These are phyloP conservation scores for Sphaerulina vaccinii DNA, from an alignment of 2,329 filamentous ascomycete species.

Conservation along the genomic window DNA sequence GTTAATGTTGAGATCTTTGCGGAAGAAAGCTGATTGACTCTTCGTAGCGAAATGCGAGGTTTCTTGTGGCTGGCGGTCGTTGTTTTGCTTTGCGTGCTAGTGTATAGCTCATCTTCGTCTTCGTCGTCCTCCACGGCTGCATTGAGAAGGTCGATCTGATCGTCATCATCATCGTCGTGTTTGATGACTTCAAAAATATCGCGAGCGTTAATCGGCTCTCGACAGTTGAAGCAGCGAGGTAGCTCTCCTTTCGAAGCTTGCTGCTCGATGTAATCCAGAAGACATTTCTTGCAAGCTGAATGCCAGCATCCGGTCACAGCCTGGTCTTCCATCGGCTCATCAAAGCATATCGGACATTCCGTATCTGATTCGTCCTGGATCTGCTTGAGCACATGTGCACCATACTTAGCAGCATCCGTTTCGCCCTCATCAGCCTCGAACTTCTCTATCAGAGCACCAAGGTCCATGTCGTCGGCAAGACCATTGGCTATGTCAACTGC, in stretches of 20 bases:
- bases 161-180: conserved; percentile 58
- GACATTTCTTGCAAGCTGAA: conserved; percentile 88
- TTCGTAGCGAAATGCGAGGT: conserved; percentile 57
- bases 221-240: conserved; percentile 87
- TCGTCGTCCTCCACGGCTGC: conserved; percentile 20
- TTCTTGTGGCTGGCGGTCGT: conserved; percentile 11
- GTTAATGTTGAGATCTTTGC: conserved; percentile 85
- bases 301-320: conserved; percentile 97
- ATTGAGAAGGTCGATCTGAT: conserved; percentile 21
- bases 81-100: conserved; percentile 36
- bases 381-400: conserved; percentile 81
- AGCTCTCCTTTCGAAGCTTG: conserved; percentile 73
- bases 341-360: conserved; percentile 91
- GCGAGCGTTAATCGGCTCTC: conserved; percentile 73
- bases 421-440: conserved; percentile 65
- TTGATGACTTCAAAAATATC: conserved; percentile 92
- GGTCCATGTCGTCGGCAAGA: conserved; percentile 92
- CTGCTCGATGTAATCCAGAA: conserved; percentile 87
- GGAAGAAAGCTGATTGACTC: conserved; percentile 68
- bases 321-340: conserved; percentile 94
- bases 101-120: conserved; percentile 40
- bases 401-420: conserved; percentile 69
- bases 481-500: conserved; percentile 77
- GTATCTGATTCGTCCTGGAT: conserved; percentile 85
- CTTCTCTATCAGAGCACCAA: conserved; percentile 77